A percentile compares a stretch with the other conserved stretches of the same genome.
Evolutionary conservation across 2,329 filamentous ascomycete species (phyloP).

Genomic region (Tolypocladium inflatum): DNA sequence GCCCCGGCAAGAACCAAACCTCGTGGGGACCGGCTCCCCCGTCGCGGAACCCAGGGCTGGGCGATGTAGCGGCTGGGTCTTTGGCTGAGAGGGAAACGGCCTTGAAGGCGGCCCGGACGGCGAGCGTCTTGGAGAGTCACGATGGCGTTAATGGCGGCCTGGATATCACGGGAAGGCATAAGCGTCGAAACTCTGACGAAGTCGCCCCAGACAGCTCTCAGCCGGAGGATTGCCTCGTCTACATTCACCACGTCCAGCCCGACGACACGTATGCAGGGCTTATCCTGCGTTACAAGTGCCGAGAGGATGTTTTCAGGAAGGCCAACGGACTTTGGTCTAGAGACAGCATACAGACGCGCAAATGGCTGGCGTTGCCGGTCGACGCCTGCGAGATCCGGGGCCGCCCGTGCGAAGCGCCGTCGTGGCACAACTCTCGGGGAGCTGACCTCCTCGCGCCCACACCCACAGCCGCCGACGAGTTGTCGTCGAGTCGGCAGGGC

Average conservation of each 20-base stretch:
- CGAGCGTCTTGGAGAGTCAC: slow-evolving; percentile 51
- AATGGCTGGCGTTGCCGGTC: slow-evolving; percentile 74
- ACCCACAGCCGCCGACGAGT: slow-evolving; percentile 22
- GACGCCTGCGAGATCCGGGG: slow-evolving; percentile 83
- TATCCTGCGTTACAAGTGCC: slow-evolving; percentile 81
- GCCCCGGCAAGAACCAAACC: slow-evolving; percentile 9
- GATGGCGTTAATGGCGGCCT: slow-evolving; percentile 50
- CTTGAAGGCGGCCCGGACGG: slow-evolving; percentile 45
- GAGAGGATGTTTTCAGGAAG: slow-evolving; percentile 71
- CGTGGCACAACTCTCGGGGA: slow-evolving; percentile 25
- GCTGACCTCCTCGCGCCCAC: slow-evolving; percentile 44
- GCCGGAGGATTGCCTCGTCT: slow-evolving; percentile 70
- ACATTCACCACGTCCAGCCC: slow-evolving; percentile 76
- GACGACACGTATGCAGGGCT: slow-evolving; percentile 86
- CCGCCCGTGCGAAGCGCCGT: slow-evolving; percentile 49
- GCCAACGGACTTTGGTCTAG: slow-evolving; percentile 93
- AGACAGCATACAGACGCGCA: slow-evolving; percentile 78
- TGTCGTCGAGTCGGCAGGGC: slow-evolving; percentile 11
- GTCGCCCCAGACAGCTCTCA: slow-evolving; percentile 42
- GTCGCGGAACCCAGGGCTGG: slow-evolving; percentile 23
- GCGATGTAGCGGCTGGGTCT: slow-evolving; percentile 45
- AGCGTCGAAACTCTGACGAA: slow-evolving; percentile 62
- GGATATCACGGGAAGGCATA: slow-evolving; percentile 46
- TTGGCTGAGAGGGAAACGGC: slow-evolving; percentile 42
- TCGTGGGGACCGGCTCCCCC: slow-evolving; percentile 45